Evolutionary conservation across 495 filamentous ascomycete genomes (phyloP), one percentile per base, ranked within the genome.

Genomic region (Hapsidospora chrysogenum): DNA sequence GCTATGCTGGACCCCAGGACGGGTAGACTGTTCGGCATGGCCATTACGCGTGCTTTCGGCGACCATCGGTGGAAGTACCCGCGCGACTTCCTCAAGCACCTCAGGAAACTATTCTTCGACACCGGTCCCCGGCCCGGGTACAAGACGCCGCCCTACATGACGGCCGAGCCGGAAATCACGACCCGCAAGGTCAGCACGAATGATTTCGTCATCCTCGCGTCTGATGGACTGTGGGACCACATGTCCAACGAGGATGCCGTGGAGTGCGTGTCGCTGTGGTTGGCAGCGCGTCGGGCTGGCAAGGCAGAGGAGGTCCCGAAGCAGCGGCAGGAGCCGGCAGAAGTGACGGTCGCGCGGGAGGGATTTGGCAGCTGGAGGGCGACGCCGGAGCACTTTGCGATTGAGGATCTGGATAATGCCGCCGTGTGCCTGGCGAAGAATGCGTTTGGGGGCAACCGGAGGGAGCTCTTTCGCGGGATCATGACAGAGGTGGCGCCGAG

Each of bases 51-150:
- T 2, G 70, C 68, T 0, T 79, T 80, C 44, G 76, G 77, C 21
- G 74, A 80, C 49, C 50, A 57, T 20, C 57, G 58, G 29, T 78
- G 67, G 72, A 80, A 80, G 40, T 78, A 70, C 70, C 45, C 68
- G 3, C 14, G 60, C 7, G 50, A 60, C 4, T 43, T 72, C 11
- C 60, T 69, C 33, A 30, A 51, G 19, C 45, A 55, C 2, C 46
- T 66, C 20, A 40, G 60, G 11, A 18, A 46, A 2, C 42, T 54
- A n/a, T 77, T 69, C 44, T 62, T 58, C 41, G 66, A 61, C 4
- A 29, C 27, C 51, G 11, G 60, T 58, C 1, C 48, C 61, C 14
- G 54, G 49, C 14, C 60, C 21, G 31, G 41, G 21, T 57, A 52
- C 36, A 51, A 48, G 19, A 70, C 71, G 0, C 74, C 75, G 18